Base-by-base conservation (phyloP, 768 basidiomycete species). In the Suillus plorans region DNA sequence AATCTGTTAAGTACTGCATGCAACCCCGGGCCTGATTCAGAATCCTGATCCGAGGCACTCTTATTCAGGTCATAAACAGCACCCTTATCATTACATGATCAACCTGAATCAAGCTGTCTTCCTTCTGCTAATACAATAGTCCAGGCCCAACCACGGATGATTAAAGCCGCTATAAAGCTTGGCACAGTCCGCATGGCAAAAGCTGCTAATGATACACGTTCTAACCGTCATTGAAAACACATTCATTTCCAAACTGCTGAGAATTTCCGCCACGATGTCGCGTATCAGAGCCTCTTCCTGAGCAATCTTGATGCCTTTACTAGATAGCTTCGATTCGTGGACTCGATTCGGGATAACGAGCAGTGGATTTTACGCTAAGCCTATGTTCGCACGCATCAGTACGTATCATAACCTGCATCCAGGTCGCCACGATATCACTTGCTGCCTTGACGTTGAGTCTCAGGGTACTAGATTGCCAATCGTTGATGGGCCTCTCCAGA, bases 231-330 rank as follows among this genome's bases (percentile, higher is more conserved):
- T 10, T 36, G 36, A 36, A 8, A 36, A 9, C 36, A 36, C 10
- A 36, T 36, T 36, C 36, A 57, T 53, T 34, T 55, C 53, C 3
- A 20, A 34, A 55, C 9, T 78, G 4, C 84, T 67, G 39, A 84
- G 71, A 66, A 80, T 83, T 45, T 76, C 76, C 20, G 69, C 67
- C 5, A 85, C 77, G 44, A 74, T 65, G n/a, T 70, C 69, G 69
- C 10, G 53, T 55, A 55, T 55, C 10, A 76, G 78, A 77, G 82
- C 81, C 50, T 78, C 77, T 16, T 66, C 64, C 62, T 72, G 68
- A 28, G 25, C 25, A 41, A 37, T 71, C 73, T 67, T 78, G 71
- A 53, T 53, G 9, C 28, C 12, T 55, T 55, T 55, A 55, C 53
- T 34, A 31, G 18, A 20, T 34, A 5, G 5, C 31, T 28, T 53